Base-by-base conservation (phyloP, 192 early-diverging fungal species). In the Endogone sp. region DNA sequence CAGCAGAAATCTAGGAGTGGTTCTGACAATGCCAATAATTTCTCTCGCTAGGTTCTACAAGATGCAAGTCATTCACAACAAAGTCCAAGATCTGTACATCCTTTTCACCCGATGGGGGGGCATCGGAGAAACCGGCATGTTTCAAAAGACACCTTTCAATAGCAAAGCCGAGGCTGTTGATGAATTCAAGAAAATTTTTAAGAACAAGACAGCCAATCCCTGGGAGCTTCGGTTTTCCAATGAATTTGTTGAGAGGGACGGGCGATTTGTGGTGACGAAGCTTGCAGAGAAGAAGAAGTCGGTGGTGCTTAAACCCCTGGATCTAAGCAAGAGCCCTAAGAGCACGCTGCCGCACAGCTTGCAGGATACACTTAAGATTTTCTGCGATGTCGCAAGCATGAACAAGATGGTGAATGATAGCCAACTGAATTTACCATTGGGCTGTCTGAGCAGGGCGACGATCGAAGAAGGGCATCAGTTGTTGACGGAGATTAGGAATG, bases 341-440 rank as follows among this genome's bases (percentile, higher is more conserved):
- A 65, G 66, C 3, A 77, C 76, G 13, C 74, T 91, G 3, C 79
- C 78, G 62, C 60, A 70, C 11, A 71, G 73, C 31, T 72, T 88
- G 4, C 86, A 90, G 62, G 78, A 88, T 29, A 74, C 90, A 2
- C 79, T 94, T 54, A 78, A 81, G 56, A 67, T 94, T 30, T 88
- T 94, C 56, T 93, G 91, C 76, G 84, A 94, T 68, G 69, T 83
- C 20, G 74, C 81, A 0, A 71, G 80, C 63, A 76, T 92, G 79
- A 83, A 85, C 56, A 66, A 79, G 65, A 57, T 78, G 54, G 59
- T 77, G 66, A 57, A 90, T 85, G 87, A 81, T 79, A 21, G n/a
- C 26, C 76, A 88, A 61, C 84, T 94, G 57, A 91, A 88, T 55
- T 91, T 93, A 79, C 92, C 92, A 4, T 75, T 93, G 4, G 92